Percentiles rank a stretch among this genome's conserved stretches.
Evolutionary conservation across 2,329 filamentous ascomycete species (phyloP).

Genomic region (Rhexocercosporidium sp.): DNA sequence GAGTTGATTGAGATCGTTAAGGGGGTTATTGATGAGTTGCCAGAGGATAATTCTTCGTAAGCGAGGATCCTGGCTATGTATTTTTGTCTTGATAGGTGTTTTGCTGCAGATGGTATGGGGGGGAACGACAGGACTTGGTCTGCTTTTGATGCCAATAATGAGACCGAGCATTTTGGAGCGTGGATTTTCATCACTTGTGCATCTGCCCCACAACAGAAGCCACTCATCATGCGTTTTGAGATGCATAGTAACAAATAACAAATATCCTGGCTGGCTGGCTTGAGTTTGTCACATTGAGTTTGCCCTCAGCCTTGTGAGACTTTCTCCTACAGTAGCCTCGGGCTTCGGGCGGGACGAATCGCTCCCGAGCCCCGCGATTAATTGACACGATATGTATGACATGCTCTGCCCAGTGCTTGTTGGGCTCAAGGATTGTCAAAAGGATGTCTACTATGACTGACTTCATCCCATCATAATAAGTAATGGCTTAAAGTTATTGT

Average conservation of each 20-base stretch:
- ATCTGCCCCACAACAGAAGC: background rate
- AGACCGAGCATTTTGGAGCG: background rate
- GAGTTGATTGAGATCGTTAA: conserved; percentile 83
- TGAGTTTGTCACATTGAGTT: background rate
- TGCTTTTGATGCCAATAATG: conserved; percentile 1
- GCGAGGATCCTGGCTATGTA: background rate
- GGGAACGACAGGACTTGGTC: conserved; percentile 1
- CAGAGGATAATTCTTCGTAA: conserved; percentile 57
- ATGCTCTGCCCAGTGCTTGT: too few species aligned
- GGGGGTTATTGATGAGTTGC: conserved; percentile 68
- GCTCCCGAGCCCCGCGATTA: conserved; percentile 7
- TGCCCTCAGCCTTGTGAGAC: conserved; percentile 8
- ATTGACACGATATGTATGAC: background rate
- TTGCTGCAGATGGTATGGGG: background rate
- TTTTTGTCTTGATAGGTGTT: background rate
- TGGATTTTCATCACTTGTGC: background rate
- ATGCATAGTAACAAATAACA: background rate
- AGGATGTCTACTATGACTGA: background rate
- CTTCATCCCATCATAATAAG: background rate
- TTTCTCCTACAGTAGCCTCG: background rate
- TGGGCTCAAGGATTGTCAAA: too few species aligned
- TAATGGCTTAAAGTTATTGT: background rate
- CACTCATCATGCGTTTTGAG: too few species aligned
- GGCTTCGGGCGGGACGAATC: conserved; percentile 9
- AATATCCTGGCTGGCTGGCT: background rate